Evolutionary conservation across 345 rosid genomes (phyloP).

Genomic region (Euphorbia peplus): DNA sequence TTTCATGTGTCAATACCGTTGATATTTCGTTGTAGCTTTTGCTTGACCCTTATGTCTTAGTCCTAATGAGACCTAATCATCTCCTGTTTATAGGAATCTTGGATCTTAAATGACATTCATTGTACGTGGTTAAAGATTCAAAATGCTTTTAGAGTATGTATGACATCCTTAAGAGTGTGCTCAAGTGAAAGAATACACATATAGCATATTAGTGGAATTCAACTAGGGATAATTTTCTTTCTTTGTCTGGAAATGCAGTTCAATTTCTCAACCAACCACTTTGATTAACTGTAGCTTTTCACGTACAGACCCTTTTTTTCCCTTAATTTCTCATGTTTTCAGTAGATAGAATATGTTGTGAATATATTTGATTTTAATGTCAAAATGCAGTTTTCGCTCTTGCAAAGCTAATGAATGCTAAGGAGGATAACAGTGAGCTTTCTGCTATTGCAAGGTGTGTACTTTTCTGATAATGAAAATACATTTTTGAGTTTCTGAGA

Average conservation of each 20-base stretch:
- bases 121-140: not conserved
- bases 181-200: not conserved
- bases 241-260: not conserved
- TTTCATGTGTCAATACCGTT: not conserved
- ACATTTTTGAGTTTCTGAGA: not conserved
- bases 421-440: constrained; percentile 81
- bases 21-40: not conserved
- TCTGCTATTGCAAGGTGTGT: constrained; percentile 93
- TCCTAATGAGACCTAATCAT: not conserved
- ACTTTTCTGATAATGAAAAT: not conserved
- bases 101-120: not conserved
- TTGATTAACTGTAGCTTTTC: not conserved
- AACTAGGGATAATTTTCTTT: not conserved
- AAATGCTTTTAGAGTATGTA: not conserved
- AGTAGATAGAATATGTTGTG: not conserved
- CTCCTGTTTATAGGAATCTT: not conserved
- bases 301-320: not conserved
- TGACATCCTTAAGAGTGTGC: not conserved
- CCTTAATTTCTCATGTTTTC: not conserved
- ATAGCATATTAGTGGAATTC: not conserved
- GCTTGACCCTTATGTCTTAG: not conserved
- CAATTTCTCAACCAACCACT: not conserved
- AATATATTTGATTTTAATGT: not conserved
- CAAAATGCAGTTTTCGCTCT: constrained; percentile 69
- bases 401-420: constrained; percentile 91